These are phyloP conservation scores for Heritiera fomes DNA, from an alignment of 345 rosid species.

Conservation along the genomic window DNA sequence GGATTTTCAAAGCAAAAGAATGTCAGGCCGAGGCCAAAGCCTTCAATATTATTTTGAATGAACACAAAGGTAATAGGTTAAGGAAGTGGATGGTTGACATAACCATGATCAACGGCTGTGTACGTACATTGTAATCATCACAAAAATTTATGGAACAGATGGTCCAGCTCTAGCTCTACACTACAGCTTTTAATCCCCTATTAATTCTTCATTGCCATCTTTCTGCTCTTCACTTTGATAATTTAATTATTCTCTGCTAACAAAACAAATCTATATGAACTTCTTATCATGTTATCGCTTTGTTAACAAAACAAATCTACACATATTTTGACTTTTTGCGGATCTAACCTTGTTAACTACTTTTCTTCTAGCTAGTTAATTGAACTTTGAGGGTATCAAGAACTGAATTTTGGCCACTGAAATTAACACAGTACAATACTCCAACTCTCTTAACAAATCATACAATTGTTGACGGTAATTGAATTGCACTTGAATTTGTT, in stretches of 20 bases:
- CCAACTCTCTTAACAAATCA: too few species aligned
- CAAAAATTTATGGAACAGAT: background rate
- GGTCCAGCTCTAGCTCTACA: background rate
- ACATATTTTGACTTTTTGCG: background rate
- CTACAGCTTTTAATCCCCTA: background rate
- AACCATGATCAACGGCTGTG: background rate
- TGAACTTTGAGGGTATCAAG: too few species aligned
- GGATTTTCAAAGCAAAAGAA: background rate
- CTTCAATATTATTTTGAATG: background rate
- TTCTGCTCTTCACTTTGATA: background rate
- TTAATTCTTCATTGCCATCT: background rate
- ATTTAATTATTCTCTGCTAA: background rate
- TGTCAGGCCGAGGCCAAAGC: too few species aligned
- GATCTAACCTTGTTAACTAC: background rate
- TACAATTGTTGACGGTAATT: too few species aligned
- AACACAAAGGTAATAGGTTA: background rate
- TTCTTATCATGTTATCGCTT: too few species aligned
- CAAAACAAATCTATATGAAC: too few species aligned
- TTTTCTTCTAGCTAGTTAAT: background rate
- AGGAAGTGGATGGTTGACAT: constrained; percentile 14
- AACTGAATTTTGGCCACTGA: too few species aligned
- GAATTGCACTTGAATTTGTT: too few species aligned
- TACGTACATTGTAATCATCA: background rate
- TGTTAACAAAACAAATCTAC: too few species aligned
- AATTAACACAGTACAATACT: too few species aligned